Conservation (phyloP, 2,329 filamentous ascomycete species). For the Botryosphaeria agaves region DNA sequence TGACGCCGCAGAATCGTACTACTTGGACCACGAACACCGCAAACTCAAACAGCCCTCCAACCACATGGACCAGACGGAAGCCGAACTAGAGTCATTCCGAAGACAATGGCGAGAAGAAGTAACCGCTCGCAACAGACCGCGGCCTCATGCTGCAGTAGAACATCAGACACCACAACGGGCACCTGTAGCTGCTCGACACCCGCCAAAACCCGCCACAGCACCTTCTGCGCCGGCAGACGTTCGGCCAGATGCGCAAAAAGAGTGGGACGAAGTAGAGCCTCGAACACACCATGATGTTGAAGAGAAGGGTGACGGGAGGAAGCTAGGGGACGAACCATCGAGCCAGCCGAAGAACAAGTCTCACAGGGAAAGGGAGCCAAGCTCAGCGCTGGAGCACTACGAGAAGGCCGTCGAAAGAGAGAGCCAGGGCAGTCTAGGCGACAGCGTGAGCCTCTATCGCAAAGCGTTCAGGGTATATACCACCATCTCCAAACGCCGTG, state of each 20-base stretch:
- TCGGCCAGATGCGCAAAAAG: no score
- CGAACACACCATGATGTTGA: conserved; percentile 27
- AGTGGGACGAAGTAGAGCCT: conserved; percentile 22
- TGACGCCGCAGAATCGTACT: no score
- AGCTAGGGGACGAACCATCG: conserved; percentile 21
- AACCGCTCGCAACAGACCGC: conserved; percentile 27
- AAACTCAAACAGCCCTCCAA: no score
- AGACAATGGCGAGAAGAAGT: conserved; percentile 77
- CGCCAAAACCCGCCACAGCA: conserved; percentile 1
- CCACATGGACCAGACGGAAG: conserved; percentile 19
- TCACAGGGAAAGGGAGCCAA: conserved; percentile 44
- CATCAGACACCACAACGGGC: no score
- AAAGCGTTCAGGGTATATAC: conserved; percentile 67
- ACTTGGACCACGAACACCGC: no score
- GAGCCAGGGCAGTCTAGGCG: conserved; percentile 65
- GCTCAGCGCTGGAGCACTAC: conserved; percentile 78
- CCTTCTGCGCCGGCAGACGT: conserved; percentile 7
- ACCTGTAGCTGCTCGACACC: no score
- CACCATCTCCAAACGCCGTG: not conserved
- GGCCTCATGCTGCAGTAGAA: no score
- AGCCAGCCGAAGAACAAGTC: conserved; percentile 8
- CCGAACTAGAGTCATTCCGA: conserved; percentile 75
- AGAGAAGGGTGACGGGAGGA: conserved; percentile 25
- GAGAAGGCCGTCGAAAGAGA: conserved; percentile 86
- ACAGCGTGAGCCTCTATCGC: conserved; percentile 75